Evolutionary conservation across 768 basidiomycete genomes (phyloP).

Genomic region (Naganishia vishniacii): DNA sequence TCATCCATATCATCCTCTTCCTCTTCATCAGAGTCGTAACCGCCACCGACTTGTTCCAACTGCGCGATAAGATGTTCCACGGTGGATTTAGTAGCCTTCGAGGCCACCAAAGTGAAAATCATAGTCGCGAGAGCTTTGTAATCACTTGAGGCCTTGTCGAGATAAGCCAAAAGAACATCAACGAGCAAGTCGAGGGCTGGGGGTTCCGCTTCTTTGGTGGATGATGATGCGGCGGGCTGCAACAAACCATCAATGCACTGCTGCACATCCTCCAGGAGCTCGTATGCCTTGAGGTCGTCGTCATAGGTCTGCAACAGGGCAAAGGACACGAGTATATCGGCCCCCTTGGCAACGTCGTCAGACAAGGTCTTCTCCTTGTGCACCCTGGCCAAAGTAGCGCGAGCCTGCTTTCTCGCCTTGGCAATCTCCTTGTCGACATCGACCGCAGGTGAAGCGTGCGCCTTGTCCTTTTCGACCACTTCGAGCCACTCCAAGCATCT

Average conservation of each 20-base stretch:
- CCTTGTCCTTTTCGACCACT: slow-evolving; percentile 60
- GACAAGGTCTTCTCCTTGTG: slow-evolving; percentile 32
- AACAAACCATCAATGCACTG: slow-evolving; percentile 41
- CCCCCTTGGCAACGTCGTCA: slow-evolving; percentile 62
- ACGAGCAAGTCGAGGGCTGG: slow-evolving; percentile 77
- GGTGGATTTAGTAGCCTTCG: slow-evolving; percentile 62
- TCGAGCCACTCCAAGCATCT: slow-evolving; percentile 54
- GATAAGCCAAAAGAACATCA: slow-evolving; percentile 80
- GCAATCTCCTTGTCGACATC: slow-evolving; percentile 59
- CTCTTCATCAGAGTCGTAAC: slow-evolving; percentile 27
- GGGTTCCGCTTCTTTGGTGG: slow-evolving; percentile 48
- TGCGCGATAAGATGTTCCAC: slow-evolving; percentile 77
- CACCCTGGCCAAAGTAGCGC: slow-evolving; percentile 39
- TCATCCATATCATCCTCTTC: slow-evolving; percentile 36
- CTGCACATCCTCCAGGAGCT: slow-evolving; percentile 56
- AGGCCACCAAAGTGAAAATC: slow-evolving; percentile 68
- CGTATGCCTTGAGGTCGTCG: slow-evolving; percentile 58
- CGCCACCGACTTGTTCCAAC: slow-evolving; percentile 65
- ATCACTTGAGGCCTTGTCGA: slow-evolving; percentile 77
- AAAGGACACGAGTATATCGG: slow-evolving; percentile 65
- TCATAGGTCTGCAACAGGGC: slow-evolving; percentile 69
- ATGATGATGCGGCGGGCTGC: slow-evolving; percentile 34
- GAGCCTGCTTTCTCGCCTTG: slow-evolving; percentile 53
- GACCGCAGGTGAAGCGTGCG: slow-evolving; percentile 59
- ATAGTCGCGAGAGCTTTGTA: slow-evolving; percentile 73